A percentile compares a stretch with the other conserved stretches of the same genome.
Conservation (phyloP, 352 stramenopile genomes). For the Halophytophthora polymorphica region DNA sequence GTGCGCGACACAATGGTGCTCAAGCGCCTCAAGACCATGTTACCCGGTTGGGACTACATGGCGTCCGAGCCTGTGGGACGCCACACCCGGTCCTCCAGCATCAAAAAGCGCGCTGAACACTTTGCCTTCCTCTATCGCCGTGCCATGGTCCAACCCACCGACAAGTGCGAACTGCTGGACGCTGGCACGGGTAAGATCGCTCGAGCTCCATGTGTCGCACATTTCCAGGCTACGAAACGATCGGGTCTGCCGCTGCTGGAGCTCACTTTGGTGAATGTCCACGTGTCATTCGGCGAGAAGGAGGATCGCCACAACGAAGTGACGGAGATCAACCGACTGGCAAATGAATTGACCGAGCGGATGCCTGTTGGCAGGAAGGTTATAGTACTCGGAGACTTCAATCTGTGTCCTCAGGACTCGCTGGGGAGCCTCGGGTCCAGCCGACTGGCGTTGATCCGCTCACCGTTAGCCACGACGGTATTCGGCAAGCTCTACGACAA, state of each 20-base stretch:
- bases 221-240: slow-evolving; percentile 24
- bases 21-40: slow-evolving; percentile 48
- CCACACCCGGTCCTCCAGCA: slow-evolving; percentile 1
- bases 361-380: slow-evolving; percentile 25
- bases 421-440: slow-evolving; percentile 15
- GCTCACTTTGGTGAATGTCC: slow-evolving; percentile 49
- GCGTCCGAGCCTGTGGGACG: slow-evolving; percentile 41
- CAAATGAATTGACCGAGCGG: slow-evolving; percentile 12
- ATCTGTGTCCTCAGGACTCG: slow-evolving; percentile 52
- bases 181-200: slow-evolving; percentile 17
- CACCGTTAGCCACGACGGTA: slow-evolving; percentile 48
- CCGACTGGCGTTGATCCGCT: slow-evolving; percentile 42
- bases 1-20: slow-evolving; percentile 62
- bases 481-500: slow-evolving; percentile 68
- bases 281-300: slow-evolving; percentile 41
- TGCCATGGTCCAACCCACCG: slow-evolving; percentile 18
- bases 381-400: slow-evolving; percentile 65
- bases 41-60: slow-evolving; percentile 58
- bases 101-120: slow-evolving; percentile 34
- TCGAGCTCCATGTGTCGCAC: slow-evolving; percentile 42
- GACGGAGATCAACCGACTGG: slow-evolving; percentile 31
- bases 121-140: slow-evolving; percentile 62
- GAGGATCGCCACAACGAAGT: slow-evolving; percentile 28
- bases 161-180: slow-evolving; percentile 23
- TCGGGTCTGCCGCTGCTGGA: slow-evolving; percentile 18